Percentiles rank a stretch among this genome's conserved stretches.
Evolutionary conservation across 2,329 filamentous ascomycete species (phyloP).

Genomic region (Helotiales sp.): DNA sequence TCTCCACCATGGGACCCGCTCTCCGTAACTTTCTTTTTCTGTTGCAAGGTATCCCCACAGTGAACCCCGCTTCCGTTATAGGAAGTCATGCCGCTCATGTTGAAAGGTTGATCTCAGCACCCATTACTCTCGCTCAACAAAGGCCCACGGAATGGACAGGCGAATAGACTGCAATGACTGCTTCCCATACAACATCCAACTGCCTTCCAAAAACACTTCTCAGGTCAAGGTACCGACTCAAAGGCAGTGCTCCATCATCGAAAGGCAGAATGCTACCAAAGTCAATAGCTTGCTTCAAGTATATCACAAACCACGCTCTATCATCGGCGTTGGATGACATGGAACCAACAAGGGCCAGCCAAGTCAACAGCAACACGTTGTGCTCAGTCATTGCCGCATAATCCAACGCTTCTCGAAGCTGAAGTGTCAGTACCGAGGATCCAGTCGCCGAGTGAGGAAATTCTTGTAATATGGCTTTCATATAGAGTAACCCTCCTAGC

Average conservation of each 20-base stretch:
- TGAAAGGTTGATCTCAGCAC: too few relatives aligned
- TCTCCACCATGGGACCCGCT: too few relatives aligned
- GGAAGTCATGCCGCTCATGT: background rate
- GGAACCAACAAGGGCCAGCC: slow-evolving; percentile 15
- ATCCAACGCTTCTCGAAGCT: slow-evolving; percentile 14
- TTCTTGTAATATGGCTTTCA: slow-evolving; percentile 25
- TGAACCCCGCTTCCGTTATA: too few relatives aligned
- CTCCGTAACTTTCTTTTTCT: too few relatives aligned
- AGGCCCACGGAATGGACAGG: background rate
- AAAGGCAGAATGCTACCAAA: background rate
- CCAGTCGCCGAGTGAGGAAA: slow-evolving; percentile 20
- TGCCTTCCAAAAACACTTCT: background rate
- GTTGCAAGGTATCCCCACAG: too few relatives aligned
- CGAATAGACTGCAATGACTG: background rate
- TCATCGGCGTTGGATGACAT: slow-evolving; percentile 9
- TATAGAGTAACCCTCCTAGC: slow-evolving; percentile 20
- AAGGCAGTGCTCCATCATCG: background rate
- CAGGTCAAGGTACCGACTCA: background rate
- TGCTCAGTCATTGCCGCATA: slow-evolving; percentile 4
- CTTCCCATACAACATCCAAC: background rate
- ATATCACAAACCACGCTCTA: slow-evolving; percentile 2
- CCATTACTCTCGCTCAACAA: too few relatives aligned
- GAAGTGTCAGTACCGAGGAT: slow-evolving; percentile 17
- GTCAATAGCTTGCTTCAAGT: background rate
- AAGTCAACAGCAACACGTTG: slow-evolving; percentile 8